Evolutionary conservation across 108 stramenopile genomes (phyloP).

Genomic region (Poteriospumella lacustris): DNA sequence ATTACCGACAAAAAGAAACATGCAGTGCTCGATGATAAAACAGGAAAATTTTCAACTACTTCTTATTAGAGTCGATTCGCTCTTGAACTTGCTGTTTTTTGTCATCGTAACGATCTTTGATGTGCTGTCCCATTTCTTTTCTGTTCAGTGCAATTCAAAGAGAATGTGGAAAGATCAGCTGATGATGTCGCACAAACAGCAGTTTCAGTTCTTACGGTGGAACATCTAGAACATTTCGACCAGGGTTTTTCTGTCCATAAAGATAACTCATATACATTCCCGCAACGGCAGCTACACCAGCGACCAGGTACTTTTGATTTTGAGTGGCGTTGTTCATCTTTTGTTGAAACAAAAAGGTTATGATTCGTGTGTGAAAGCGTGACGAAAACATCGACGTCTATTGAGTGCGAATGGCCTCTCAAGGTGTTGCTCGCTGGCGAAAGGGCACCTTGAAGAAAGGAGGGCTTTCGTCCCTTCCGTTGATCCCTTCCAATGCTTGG

Average conservation of each 20-base stretch:
- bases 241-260: not conserved
- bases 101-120: not conserved
- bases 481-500: too few species aligned
- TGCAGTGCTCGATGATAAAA: too few species aligned
- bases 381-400: too few species aligned
- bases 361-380: too few species aligned
- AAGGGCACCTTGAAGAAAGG: too few species aligned
- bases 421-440: too few species aligned
- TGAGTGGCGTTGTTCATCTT: not conserved
- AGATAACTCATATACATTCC: not conserved
- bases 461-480: too few species aligned
- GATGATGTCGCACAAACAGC: not conserved
- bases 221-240: not conserved
- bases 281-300: not conserved
- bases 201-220: not conserved
- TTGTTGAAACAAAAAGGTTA: not conserved
- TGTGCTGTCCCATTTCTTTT: not conserved
- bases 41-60: too few species aligned
- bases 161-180: not conserved
- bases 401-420: too few species aligned
- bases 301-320: not conserved
- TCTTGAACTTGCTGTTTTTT: not conserved
- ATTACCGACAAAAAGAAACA: too few species aligned
- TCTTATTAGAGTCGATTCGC: not conserved
- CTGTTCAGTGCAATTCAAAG: not conserved